A percentile compares a stretch with the other conserved stretches of the same genome.
Evolutionary conservation across 371 early-diverging fungal species (phyloP).

Genomic region (Dinochytrium kinnereticum): DNA sequence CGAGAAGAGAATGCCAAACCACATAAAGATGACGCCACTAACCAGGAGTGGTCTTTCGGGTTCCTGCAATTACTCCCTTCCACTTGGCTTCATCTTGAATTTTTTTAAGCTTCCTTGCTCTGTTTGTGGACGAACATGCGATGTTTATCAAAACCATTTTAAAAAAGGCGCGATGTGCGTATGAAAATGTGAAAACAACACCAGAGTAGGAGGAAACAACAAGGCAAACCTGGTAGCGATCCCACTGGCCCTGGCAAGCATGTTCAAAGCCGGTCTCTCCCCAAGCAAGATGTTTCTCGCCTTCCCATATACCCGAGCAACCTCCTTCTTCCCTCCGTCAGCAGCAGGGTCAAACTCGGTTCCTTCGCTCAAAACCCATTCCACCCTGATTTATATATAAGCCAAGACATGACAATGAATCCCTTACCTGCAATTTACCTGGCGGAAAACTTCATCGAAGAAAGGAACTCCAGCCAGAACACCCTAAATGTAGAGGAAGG

Average conservation of each 20-base stretch:
- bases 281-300: slow-evolving; percentile 89
- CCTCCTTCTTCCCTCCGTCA: slow-evolving; percentile 61
- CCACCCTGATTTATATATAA: slow-evolving; percentile 62
- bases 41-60: slow-evolving; percentile 98
- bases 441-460: slow-evolving; percentile 91
- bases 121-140: slow-evolving; percentile 10
- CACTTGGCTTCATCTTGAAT: slow-evolving; percentile 77
- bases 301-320: slow-evolving; percentile 84
- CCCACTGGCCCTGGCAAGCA: slow-evolving; percentile 92
- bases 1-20: too few relatives aligned
- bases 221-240: slow-evolving; percentile 82
- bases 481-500: slow-evolving; percentile 55
- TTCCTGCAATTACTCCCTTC: slow-evolving; percentile 91
- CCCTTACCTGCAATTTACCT: slow-evolving; percentile 83
- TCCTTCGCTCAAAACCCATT: slow-evolving; percentile 86
- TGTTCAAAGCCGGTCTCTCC: slow-evolving; percentile 94
- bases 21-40: too few relatives aligned
- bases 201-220: too few relatives aligned
- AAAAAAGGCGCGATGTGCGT: background rate
- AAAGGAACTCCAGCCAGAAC: slow-evolving; percentile 95
- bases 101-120: slow-evolving; percentile 67
- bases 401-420: background rate
- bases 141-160: too few relatives aligned
- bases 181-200: too few relatives aligned
- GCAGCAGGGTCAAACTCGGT: slow-evolving; percentile 60